Evolutionary conservation across 805 yeast species (phyloP), one percentile per base, ranked within the genome.

Genomic region (Ascoidea asiatica): DNA sequence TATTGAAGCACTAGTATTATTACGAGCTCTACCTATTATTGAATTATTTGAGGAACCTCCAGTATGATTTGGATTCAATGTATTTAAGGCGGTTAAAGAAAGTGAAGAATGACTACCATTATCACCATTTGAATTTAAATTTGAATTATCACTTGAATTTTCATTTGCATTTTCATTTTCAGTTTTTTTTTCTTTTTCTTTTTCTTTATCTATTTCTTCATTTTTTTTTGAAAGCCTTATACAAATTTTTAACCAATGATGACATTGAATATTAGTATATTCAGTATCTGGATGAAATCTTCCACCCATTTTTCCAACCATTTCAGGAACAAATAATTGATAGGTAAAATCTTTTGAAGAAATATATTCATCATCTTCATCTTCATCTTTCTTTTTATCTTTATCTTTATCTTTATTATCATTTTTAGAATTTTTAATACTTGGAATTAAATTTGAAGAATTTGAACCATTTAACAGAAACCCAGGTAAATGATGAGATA

Each of bases 241-340:
- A 50, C 95, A 82, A 15, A 92, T 73, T 62, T 92, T 92, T 54
- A 92, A 79, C 97, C 98, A 92, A 63, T 92, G 99, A 55, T 85
- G 90, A 5, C 92, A 73, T 62, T 87, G 89, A 49, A 92, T 87
- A 53, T 78, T 79, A 20, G 73, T 75, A 52, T 72, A 81, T 2
- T 85, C 76, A 0, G 96, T 85, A 60, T 92, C 95, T 1, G 97
- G 95, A 54, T 87, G 95, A 22, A 82, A 61, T 41, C 72, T 72
- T 20, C 72, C 73, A 43, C 72, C 72, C 46, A 86, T 66, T 43
- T 65, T 65, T 5, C 48, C 23, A 37, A 47, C 45, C 22, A 29
- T 42, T 49, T 77, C 77, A 1, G 97, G 97, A 19, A 92, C 81
- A 50, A 72, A 82, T n/a, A 88, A 76, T 61, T 84, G 87, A 57